Base-by-base conservation (phyloP, 78 protist genomes). In the Tieghemostelium lacteum region DNA sequence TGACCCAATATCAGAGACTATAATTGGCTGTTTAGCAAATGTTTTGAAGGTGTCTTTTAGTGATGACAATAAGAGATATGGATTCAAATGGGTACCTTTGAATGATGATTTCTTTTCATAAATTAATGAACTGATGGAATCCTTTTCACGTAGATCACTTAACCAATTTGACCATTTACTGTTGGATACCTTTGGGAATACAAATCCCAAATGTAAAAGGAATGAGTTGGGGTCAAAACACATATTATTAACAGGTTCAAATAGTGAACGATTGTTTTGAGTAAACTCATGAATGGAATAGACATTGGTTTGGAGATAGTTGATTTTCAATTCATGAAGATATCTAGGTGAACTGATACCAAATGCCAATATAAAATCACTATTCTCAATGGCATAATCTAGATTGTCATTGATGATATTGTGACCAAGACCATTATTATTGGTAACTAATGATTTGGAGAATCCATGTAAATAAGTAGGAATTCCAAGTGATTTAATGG, bases 381-480 rank as follows among this genome's bases (percentile, higher is more conserved):
- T 17, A 22, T 57, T 36, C 33, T 54, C 50, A 17, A 72, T 16
- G 3, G 64, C 49, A 72, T 72, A 72, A 17, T 52, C 64, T n/a
- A 72, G 17, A 22, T 57, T 72, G 57, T 72, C 77, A 33, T 72
- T 26, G 8, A 72, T 55, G 34, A 72, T 29, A n/a, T 72, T 72
- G 22, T 52, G 26, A 52, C 33, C 61, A n/a, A 28, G 28, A 12
- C 39, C 55, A 33, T 45, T 45, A n/a, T n/a, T n/a, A n/a, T n/a
- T n/a, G n/a, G n/a, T n/a, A n/a, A n/a, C n/a, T 5, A 72, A 34
- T 24, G 42, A 45, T 33, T 72, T 72, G 8, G 77, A 52, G 7
- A 72, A 72, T 3, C 77, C 77, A 54, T 26, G 24, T 19, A 72
- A 33, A 22, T 52, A 72, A 14, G 77, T 72, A 33, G 77, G 77